A percentile compares a stretch with the other conserved stretches of the same genome.
Evolutionary conservation across 805 yeast genomes (phyloP).

Genomic region (Candida easanensis): DNA sequence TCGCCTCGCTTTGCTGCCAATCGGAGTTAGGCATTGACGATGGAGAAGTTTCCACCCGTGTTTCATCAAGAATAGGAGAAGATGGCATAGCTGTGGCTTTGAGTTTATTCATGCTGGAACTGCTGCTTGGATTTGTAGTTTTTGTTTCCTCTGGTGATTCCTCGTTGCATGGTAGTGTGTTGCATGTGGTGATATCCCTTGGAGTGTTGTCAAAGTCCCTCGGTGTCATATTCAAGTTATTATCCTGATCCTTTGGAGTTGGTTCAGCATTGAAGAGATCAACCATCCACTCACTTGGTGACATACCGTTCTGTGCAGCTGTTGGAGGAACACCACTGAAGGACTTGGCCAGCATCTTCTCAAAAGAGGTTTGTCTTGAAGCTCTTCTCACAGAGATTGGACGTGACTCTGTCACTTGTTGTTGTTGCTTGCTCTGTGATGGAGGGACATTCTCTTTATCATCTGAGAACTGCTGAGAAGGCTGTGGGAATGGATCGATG

Average conservation of each 20-base stretch:
- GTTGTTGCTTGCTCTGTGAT: not conserved
- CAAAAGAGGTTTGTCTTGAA: conserved; percentile 35
- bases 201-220: conserved; percentile 26
- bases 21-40: conserved; percentile 10
- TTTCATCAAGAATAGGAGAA: conserved; percentile 21
- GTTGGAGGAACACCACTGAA: conserved; percentile 29
- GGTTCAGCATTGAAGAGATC: conserved; percentile 24
- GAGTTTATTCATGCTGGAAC: conserved; percentile 2
- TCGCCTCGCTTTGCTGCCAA: conserved; percentile 11
- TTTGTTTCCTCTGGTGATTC: conserved; percentile 24
- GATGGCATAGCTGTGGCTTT: conserved; percentile 22
- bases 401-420: conserved; percentile 5
- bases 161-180: conserved; percentile 30
- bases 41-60: conserved; percentile 16
- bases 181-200: conserved; percentile 29
- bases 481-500: conserved; percentile 29
- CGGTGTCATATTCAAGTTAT: conserved; percentile 14
- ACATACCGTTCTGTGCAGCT: conserved; percentile 11
- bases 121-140: conserved; percentile 1
- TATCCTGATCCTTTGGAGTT: conserved; percentile 25
- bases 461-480: conserved; percentile 7
- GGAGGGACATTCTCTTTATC: conserved; percentile 12
- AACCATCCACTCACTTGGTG: conserved; percentile 29
- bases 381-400: conserved; percentile 19
- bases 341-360: conserved; percentile 37